Evolutionary conservation across 1,139 yeast species (phyloP).

Genomic region (Taphrina sp.): DNA sequence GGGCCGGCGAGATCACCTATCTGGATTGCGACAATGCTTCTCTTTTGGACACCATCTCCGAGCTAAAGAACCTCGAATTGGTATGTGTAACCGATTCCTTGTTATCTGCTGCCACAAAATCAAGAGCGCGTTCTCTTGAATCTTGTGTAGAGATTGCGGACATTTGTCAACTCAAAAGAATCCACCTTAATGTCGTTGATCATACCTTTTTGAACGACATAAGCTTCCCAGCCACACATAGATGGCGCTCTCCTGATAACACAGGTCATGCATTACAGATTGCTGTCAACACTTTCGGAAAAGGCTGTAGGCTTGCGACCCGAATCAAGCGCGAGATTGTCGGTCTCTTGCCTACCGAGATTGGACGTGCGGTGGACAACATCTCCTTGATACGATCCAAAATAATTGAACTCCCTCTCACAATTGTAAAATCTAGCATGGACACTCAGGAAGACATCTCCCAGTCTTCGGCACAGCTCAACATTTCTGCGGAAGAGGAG

Average conservation of each 20-base stretch:
- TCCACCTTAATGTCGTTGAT: slow-evolving; percentile 80
- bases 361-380: slow-evolving; percentile 48
- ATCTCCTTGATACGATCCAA: slow-evolving; percentile 54
- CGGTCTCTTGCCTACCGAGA: slow-evolving; percentile 62
- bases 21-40: not conserved
- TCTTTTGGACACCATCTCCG: not conserved
- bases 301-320: slow-evolving; percentile 83
- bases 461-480: not conserved
- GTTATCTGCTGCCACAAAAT: not conserved
- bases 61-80: slow-evolving; percentile 3
- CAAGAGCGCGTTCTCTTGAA: not conserved
- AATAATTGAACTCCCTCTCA: slow-evolving; percentile 63
- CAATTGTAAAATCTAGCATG: slow-evolving; percentile 42
- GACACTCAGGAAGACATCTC: not conserved
- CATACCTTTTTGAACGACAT: slow-evolving; percentile 71
- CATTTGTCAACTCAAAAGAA: slow-evolving; percentile 46
- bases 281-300: slow-evolving; percentile 83
- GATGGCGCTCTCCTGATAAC: slow-evolving; percentile 39
- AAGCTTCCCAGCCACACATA: slow-evolving; percentile 65
- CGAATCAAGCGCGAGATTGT: slow-evolving; percentile 74
- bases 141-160: slow-evolving; percentile 13
- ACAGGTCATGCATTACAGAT: slow-evolving; percentile 72
- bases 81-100: slow-evolving; percentile 27
- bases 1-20: slow-evolving; percentile 7
- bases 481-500: not conserved